A percentile compares a stretch with the other conserved stretches of the same genome.
phyloP scores from a whole-genome alignment of 768 basidiomycete genomes.

The Phylloporus arenicola region DNA sequence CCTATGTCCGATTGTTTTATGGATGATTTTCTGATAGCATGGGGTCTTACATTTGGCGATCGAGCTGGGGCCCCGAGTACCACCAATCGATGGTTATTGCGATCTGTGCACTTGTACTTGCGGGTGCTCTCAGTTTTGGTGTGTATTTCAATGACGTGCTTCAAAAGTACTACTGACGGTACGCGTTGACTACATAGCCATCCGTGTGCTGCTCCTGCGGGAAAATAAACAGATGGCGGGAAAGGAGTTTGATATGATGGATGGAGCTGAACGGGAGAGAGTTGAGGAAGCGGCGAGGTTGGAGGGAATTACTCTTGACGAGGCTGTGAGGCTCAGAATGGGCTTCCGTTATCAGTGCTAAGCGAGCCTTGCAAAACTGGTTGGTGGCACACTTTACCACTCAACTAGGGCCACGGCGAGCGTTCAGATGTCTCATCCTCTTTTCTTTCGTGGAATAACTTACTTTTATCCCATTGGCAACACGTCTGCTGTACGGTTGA shows the following conservation, averaged over 20 bases:
- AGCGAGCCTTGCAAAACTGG: too few species aligned
- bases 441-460: conserved; percentile 24
- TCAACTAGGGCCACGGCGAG: too few species aligned
- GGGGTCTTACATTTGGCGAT: conserved; percentile 59
- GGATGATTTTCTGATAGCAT: conserved; percentile 34
- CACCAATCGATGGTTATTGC: conserved; percentile 58
- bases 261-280: conserved; percentile 42
- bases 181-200: conserved; percentile 24
- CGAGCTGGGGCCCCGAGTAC: conserved; percentile 55
- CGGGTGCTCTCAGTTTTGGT: conserved; percentile 35
- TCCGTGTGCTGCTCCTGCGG: conserved; percentile 39
- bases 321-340: conserved; percentile 52
- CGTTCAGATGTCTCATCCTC: conserved; percentile 21
- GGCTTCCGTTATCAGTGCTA: conserved; percentile 55
- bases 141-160: neutral
- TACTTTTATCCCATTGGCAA: conserved; percentile 60
- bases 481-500: conserved; percentile 48
- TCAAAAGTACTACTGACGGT: neutral
- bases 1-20: neutral
- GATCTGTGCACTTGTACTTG: conserved; percentile 31
- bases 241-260: conserved; percentile 42
- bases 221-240: conserved; percentile 48
- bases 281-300: conserved; percentile 54
- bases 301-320: conserved; percentile 55
- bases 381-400: too few species aligned